Evolutionary conservation across 78 protist genomes (phyloP).

Genomic region (Mastigamoeba balamuthi): DNA sequence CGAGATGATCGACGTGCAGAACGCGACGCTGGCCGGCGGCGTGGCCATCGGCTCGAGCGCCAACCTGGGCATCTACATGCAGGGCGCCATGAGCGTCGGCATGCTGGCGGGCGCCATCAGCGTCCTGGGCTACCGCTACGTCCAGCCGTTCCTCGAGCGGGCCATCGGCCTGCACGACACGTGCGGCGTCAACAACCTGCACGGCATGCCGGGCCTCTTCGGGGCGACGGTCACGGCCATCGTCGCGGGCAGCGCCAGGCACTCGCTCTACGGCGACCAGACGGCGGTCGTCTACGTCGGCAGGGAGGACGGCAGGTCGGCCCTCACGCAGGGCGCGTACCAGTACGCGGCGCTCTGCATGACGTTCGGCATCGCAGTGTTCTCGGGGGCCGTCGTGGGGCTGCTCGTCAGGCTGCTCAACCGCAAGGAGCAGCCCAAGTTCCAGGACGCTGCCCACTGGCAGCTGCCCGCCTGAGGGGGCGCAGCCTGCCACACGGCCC

Average conservation of each 20-base stretch:
- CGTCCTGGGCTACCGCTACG: constrained; percentile 59
- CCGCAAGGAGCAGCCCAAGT: too few species aligned
- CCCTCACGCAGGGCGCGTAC: too few species aligned
- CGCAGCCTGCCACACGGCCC: too few species aligned
- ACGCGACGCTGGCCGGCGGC: constrained; percentile 89
- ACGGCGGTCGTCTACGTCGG: too few species aligned
- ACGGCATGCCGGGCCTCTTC: constrained; percentile 86
- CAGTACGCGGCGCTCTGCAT: too few species aligned
- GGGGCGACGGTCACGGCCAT: constrained; percentile 39
- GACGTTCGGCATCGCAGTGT: too few species aligned
- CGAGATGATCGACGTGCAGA: constrained; percentile 75
- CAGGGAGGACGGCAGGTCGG: too few species aligned
- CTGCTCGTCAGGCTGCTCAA: too few species aligned
- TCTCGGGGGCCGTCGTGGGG: too few species aligned
- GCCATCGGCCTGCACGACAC: constrained; percentile 25
- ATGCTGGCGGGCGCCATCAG: constrained; percentile 50
- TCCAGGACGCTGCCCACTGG: too few species aligned
- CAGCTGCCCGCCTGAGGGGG: too few species aligned
- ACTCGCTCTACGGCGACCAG: too few species aligned
- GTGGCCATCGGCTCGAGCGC: constrained; percentile 80
- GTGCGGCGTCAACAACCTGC: constrained; percentile 69
- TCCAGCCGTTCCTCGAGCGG: constrained; percentile 34
- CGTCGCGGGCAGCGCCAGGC: constrained; percentile 14
- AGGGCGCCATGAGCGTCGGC: constrained; percentile 66
- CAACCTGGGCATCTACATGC: constrained; percentile 32